phyloP scores from a whole-genome alignment of 257 asterid genomes.

The Lavandula angustifolia region DNA sequence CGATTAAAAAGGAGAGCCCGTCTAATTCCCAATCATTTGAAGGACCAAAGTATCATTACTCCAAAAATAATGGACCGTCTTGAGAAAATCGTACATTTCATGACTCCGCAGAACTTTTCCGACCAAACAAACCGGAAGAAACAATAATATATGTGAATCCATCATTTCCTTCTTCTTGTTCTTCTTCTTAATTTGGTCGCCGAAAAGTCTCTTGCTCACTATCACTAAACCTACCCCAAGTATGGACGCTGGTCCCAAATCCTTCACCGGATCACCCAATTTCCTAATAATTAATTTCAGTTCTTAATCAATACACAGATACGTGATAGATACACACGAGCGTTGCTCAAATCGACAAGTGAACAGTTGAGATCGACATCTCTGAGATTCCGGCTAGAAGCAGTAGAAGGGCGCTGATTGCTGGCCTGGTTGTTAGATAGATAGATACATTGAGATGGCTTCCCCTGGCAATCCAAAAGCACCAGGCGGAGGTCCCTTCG shows the following conservation, averaged over 20 bases:
- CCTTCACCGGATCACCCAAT: conserved; percentile 34
- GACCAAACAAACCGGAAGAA: conserved; percentile 5
- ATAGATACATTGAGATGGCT: conserved; percentile 46
- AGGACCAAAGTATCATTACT: neutral
- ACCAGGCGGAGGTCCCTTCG: conserved; percentile 76
- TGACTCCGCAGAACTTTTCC: neutral
- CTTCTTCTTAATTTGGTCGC: conserved; percentile 35
- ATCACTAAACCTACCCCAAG: conserved; percentile 21
- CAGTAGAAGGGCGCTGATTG: conserved; percentile 6
- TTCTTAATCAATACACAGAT: conserved; percentile 20
- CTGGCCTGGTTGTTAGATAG: conserved; percentile 10
- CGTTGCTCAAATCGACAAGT: conserved; percentile 26
- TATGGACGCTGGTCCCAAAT: conserved; percentile 31
- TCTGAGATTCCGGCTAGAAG: conserved; percentile 15
- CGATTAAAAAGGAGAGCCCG: no score
- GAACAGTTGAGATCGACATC: conserved; percentile 27
- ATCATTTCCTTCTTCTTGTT: no score
- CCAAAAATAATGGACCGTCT: neutral
- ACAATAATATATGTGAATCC: conserved; percentile 27
- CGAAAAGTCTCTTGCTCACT: conserved; percentile 36
- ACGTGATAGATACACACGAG: neutral
- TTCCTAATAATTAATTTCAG: neutral
- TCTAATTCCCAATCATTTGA: neutral
- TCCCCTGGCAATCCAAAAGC: conserved; percentile 75
- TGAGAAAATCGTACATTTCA: neutral